These are phyloP conservation scores for Cladosporium sp. DNA, from an alignment of 2,329 filamentous ascomycete genomes.

Conservation along the genomic window DNA sequence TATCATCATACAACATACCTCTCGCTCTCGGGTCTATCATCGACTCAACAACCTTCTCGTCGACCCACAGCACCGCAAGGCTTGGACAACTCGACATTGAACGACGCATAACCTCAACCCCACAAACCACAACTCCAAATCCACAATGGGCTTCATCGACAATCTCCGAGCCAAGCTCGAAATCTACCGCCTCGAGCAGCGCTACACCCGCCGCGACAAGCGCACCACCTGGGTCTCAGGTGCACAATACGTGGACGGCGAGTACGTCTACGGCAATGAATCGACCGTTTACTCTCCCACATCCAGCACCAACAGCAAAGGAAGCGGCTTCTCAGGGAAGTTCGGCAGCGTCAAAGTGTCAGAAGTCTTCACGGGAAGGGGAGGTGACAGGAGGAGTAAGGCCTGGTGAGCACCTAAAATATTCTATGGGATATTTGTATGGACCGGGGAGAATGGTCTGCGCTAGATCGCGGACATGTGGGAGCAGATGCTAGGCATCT, in stretches of 20 bases:
- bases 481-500: neutral
- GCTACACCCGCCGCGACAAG: constrained; percentile 86
- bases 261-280: constrained; percentile 68
- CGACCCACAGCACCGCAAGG: neutral
- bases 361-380: neutral
- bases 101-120: neutral
- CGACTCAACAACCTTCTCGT: neutral
- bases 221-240: constrained; percentile 86
- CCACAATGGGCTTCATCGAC: constrained; percentile 63
- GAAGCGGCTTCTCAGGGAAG: neutral
- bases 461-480: neutral
- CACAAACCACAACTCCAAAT: neutral
- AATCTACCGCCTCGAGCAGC: constrained; percentile 90
- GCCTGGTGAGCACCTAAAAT: neutral
- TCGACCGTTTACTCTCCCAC: constrained; percentile 8
- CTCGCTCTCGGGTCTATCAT: neutral
- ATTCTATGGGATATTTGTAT: neutral
- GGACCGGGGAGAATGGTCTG: neutral
- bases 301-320: constrained; percentile 5
- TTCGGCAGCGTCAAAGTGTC: constrained; percentile 2
- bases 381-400: constrained; percentile 5
- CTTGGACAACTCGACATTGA: neutral
- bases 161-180: constrained; percentile 77
- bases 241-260: constrained; percentile 89
- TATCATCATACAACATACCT: neutral